These are phyloP conservation scores for Dispira simplex DNA, from an alignment of 192 early-diverging fungal species.

Conservation along the genomic window DNA sequence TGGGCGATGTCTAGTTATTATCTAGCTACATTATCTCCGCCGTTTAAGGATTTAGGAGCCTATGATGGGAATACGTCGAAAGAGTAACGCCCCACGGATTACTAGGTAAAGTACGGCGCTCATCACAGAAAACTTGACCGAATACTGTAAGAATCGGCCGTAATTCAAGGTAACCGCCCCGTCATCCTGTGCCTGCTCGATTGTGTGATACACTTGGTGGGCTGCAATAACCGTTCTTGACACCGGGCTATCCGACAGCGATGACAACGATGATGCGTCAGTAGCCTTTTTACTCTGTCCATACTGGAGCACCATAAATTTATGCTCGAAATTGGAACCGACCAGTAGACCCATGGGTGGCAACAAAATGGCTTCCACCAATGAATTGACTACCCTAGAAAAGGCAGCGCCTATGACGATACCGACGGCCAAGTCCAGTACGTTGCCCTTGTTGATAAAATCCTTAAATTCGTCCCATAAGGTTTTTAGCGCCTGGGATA, in stretches of 20 bases:
- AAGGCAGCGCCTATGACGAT: conserved; percentile 30
- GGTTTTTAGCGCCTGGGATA: not conserved
- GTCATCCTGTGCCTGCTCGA: not conserved
- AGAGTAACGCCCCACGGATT: conserved; percentile 1
- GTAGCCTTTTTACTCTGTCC: not conserved
- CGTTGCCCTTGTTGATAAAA: conserved; percentile 25
- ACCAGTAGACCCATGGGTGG: conserved; percentile 4
- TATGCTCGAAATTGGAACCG: conserved; percentile 8
- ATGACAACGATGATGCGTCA: no score
- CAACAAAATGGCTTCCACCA: conserved; percentile 9
- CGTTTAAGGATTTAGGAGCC: no score
- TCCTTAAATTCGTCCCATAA: conserved; percentile 23
- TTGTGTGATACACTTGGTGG: not conserved
- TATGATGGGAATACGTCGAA: not conserved
- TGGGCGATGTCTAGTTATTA: no score
- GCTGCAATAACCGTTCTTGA: not conserved
- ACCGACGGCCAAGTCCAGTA: conserved; percentile 34
- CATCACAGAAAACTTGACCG: not conserved
- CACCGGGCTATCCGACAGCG: not conserved
- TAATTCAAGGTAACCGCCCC: conserved; percentile 9
- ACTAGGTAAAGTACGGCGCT: not conserved
- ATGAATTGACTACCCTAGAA: conserved; percentile 13
- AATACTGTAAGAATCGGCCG: not conserved
- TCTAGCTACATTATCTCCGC: no score
- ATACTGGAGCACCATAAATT: conserved; percentile 4